A percentile compares a stretch with the other conserved stretches of the same genome.
phyloP scores from a whole-genome alignment of 2,329 filamentous ascomycete genomes.

The Penicillium sclerotigenum region DNA sequence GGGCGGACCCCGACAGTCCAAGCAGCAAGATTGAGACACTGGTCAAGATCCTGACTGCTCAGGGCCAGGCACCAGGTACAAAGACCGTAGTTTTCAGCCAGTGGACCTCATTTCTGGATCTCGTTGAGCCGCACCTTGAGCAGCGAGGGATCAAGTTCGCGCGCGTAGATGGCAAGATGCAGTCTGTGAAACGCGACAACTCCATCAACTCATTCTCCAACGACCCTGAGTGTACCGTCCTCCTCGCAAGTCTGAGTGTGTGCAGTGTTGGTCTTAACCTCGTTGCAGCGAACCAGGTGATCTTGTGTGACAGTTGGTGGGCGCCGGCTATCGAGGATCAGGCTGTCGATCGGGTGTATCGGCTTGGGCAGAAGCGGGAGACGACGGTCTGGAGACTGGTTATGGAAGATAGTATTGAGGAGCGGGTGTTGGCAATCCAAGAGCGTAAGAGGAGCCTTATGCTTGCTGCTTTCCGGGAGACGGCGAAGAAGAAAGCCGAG shows the following conservation, averaged over 20 bases:
- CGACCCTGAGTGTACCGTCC: slow-evolving; percentile 65
- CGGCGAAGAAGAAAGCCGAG: slow-evolving; percentile 55
- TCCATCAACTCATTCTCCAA: slow-evolving; percentile 66
- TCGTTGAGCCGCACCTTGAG: slow-evolving; percentile 67
- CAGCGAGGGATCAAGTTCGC: slow-evolving; percentile 61
- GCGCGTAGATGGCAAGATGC: slow-evolving; percentile 80
- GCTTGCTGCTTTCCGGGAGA: slow-evolving; percentile 75
- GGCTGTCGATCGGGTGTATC: slow-evolving; percentile 82
- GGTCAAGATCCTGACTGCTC: slow-evolving; percentile 69
- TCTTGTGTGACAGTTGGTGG: slow-evolving; percentile 86
- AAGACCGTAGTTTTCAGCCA: slow-evolving; percentile 82
- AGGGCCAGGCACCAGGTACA: slow-evolving; percentile 60
- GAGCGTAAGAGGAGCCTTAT: slow-evolving; percentile 75
- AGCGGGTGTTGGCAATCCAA: slow-evolving; percentile 75
- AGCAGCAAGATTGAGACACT: slow-evolving; percentile 82
- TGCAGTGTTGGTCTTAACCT: slow-evolving; percentile 85
- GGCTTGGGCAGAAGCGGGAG: slow-evolving; percentile 74
- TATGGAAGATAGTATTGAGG: slow-evolving; percentile 76
- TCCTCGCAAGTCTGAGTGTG: slow-evolving; percentile 78
- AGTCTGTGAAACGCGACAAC: slow-evolving; percentile 64
- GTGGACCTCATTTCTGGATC: slow-evolving; percentile 74
- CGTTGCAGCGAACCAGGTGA: slow-evolving; percentile 79
- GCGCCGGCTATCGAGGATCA: slow-evolving; percentile 91
- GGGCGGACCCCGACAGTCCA: slow-evolving; percentile 61
- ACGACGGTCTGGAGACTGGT: slow-evolving; percentile 79